Base-by-base conservation (phyloP, 1,284 basidiomycete genomes). In the Rhodotorula sp. region DNA sequence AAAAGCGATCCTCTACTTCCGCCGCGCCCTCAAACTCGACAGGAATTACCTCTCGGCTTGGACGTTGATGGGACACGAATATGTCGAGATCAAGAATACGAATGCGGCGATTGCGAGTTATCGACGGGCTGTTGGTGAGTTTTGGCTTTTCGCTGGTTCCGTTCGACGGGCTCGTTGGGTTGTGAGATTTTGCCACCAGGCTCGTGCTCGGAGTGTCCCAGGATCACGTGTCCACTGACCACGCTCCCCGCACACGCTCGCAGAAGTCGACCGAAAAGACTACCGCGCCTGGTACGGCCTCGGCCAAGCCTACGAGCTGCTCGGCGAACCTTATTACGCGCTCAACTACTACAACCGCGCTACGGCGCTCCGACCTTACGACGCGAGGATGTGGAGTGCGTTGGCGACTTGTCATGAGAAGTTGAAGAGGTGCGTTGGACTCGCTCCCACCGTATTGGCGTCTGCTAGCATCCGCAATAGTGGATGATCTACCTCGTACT, bases 31-130 rank as follows among this genome's bases (percentile, higher is more conserved):
- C 26, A 89, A 94, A 76, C 86, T 99, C 60, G 95, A 99, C 80
- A 86, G 90, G 71, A 93, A 91, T 9, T 99, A 94, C 80, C 84
- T 98, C 30, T 90, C 92, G 5, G 96, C 96, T 7, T 99, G 96
- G 96, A 98, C 95, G n/a, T 81, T 99, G 71, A 93, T 99, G 89
- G 96, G 96, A 0, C 96, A 99, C 80, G 96, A 98, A 80, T 99
- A 93, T 78, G 90, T 99, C 64, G 96, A 99, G 82, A 88, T 98
- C 86, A 98, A 98, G 81, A 99, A 99, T 81, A 92, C 92, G 24
- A 94, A 98, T 83, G 95, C 96, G 4, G 96, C 96, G 2, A 95
- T 98, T 65, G 96, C 98, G 81, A 92, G 94, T 37, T 99, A 99
- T 81, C 86, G 96, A 59, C 86, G 93, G 78, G 96, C 95, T 65